These are phyloP conservation scores for Cylindrodendrum hubeiense DNA, from an alignment of 2,329 filamentous ascomycete species.

Conservation along the genomic window DNA sequence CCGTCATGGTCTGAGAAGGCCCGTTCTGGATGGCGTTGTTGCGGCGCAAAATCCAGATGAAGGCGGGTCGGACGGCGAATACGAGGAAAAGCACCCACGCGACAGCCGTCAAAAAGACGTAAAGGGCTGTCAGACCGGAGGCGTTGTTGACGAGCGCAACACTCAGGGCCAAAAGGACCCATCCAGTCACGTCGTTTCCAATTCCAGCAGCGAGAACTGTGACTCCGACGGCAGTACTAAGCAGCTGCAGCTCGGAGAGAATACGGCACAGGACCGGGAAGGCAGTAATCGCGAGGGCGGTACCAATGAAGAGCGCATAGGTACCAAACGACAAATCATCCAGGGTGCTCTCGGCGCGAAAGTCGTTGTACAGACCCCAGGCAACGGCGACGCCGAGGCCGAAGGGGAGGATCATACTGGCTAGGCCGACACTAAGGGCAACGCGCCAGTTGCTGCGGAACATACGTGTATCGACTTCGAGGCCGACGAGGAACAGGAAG, in stretches of 20 bases:
- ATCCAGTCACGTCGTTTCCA: constrained; percentile 82
- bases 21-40: constrained; percentile 88
- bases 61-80: constrained; percentile 78
- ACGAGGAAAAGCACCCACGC: constrained; percentile 83
- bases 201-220: constrained; percentile 92
- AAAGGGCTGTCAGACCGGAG: constrained; percentile 85
- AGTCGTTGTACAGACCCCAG: constrained; percentile 83
- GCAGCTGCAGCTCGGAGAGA: constrained; percentile 88
- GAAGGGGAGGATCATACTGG: constrained; percentile 87
- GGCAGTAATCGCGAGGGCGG: constrained; percentile 91
- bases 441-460: constrained; percentile 84
- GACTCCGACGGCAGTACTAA: constrained; percentile 85
- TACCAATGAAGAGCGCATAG: constrained; percentile 84
- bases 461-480: constrained; percentile 87
- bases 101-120: constrained; percentile 80
- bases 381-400: constrained; percentile 84
- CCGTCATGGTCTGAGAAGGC: constrained; percentile 86
- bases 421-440: constrained; percentile 80
- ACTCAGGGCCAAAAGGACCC: constrained; percentile 92
- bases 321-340: constrained; percentile 62
- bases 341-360: constrained; percentile 60
- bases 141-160: constrained; percentile 93
- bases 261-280: constrained; percentile 96
- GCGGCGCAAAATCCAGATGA: constrained; percentile 79
- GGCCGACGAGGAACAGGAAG: constrained; percentile 88